phyloP scores from a whole-genome alignment of 1,139 yeast genomes.

The Kluyveromyces marxianus region DNA sequence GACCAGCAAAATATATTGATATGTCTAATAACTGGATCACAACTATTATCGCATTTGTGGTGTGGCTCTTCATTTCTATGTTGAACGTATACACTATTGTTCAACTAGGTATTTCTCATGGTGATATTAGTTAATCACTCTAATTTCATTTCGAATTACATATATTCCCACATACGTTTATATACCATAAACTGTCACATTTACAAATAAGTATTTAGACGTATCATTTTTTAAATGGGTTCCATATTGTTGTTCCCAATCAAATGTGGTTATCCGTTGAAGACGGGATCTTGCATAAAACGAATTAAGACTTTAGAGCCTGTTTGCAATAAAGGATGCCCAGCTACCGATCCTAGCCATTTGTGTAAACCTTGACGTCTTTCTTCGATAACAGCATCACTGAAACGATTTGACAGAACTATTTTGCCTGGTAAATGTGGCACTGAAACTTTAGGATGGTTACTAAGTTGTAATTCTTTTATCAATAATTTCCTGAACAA shows the following conservation, averaged over 20 bases:
- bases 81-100: slow-evolving; percentile 67
- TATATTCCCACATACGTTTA: no score
- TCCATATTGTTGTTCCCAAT: neutral
- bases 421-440: slow-evolving; percentile 89
- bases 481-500: slow-evolving; percentile 59
- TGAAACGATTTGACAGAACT: slow-evolving; percentile 58
- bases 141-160: no score
- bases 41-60: slow-evolving; percentile 37
- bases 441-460: slow-evolving; percentile 51
- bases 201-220: neutral
- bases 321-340: slow-evolving; percentile 89
- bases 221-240: neutral
- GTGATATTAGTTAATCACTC: slow-evolving; percentile 14
- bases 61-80: slow-evolving; percentile 60
- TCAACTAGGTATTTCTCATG: slow-evolving; percentile 33
- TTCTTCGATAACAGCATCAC: slow-evolving; percentile 75
- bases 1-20: slow-evolving; percentile 32
- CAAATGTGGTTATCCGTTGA: slow-evolving; percentile 19
- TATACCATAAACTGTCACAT: no score
- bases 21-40: slow-evolving; percentile 60
- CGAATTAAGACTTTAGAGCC: slow-evolving; percentile 78
- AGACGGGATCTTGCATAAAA: slow-evolving; percentile 72
- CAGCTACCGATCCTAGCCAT: slow-evolving; percentile 74
- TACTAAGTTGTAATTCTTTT: slow-evolving; percentile 39
- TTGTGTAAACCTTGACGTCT: slow-evolving; percentile 79